phyloP scores from a whole-genome alignment of 345 rosid genomes.

The Zanthoxylum bungeanum region DNA sequence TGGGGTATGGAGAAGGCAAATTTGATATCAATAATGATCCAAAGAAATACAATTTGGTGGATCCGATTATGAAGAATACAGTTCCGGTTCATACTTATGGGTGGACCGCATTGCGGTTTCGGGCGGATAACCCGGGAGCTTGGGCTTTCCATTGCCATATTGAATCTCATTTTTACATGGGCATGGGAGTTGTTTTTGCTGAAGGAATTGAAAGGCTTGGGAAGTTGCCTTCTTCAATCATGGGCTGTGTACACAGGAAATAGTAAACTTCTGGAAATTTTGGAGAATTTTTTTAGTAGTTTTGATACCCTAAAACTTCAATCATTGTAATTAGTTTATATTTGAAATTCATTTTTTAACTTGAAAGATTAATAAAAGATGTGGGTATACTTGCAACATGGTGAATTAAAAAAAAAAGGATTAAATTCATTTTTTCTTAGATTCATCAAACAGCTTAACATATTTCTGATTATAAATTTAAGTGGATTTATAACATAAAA shows the following conservation, averaged over 20 bases:
- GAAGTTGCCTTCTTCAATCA: conserved; percentile 52
- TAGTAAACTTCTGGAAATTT: background rate
- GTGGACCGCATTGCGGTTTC: conserved; percentile 72
- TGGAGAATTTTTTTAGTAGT: background rate
- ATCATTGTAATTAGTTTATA: no score
- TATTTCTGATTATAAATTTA: no score
- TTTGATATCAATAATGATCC: conserved; percentile 46
- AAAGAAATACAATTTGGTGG: conserved; percentile 45
- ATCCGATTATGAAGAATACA: conserved; percentile 82
- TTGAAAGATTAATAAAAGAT: no score
- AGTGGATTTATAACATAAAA: no score
- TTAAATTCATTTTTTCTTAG: no score
- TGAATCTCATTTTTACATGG: conserved; percentile 72
- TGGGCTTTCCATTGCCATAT: conserved; percentile 84
- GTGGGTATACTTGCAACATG: no score
- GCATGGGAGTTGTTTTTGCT: conserved; percentile 68
- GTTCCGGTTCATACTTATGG: conserved; percentile 68
- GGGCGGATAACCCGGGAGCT: conserved; percentile 66
- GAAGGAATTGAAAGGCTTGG: conserved; percentile 51
- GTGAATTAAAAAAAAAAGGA: no score
- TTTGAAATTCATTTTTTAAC: no score
- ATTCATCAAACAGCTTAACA: no score
- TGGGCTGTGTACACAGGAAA: conserved; percentile 50
- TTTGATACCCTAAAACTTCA: no score
- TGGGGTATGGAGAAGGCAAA: conserved; percentile 64